Evolutionary conservation across 495 filamentous ascomycete species (phyloP).

Genomic region (Xylaria telfairii): DNA sequence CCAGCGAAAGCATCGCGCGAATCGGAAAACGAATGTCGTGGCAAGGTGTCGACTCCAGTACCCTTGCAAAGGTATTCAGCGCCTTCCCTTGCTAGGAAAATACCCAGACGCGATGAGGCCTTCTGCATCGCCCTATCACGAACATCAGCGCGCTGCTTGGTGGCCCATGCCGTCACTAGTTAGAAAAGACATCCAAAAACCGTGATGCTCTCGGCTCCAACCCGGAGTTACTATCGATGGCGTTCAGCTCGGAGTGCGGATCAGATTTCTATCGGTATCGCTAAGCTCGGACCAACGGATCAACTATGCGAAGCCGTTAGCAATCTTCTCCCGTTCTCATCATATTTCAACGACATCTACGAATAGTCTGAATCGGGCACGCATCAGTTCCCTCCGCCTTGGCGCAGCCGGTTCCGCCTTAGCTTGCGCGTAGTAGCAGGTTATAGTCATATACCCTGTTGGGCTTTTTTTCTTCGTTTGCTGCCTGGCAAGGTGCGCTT

Average conservation of each 20-base stretch:
- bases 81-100: conserved; percentile 9
- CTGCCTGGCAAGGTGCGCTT: neutral
- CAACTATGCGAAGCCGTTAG: neutral
- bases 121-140: neutral
- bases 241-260: neutral
- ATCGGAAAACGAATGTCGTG: conserved; percentile 21
- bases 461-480: neutral
- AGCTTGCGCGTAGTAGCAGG: neutral
- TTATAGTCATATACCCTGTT: neutral
- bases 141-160: neutral
- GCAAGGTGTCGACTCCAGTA: conserved; percentile 3
- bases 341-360: neutral
- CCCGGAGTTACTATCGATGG: neutral
- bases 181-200: neutral
- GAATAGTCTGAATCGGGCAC: neutral
- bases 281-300: neutral
- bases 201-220: neutral
- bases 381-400: too few relatives aligned
- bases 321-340: neutral
- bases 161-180: neutral
- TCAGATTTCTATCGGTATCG: neutral
- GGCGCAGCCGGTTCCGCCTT: neutral
- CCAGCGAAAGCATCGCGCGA: conserved; percentile 15
- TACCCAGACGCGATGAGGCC: neutral
- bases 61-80: conserved; percentile 16